phyloP scores from a whole-genome alignment of 225 moss, liverwort and hornwort genomes.

The Thuidium tamariscinum region DNA sequence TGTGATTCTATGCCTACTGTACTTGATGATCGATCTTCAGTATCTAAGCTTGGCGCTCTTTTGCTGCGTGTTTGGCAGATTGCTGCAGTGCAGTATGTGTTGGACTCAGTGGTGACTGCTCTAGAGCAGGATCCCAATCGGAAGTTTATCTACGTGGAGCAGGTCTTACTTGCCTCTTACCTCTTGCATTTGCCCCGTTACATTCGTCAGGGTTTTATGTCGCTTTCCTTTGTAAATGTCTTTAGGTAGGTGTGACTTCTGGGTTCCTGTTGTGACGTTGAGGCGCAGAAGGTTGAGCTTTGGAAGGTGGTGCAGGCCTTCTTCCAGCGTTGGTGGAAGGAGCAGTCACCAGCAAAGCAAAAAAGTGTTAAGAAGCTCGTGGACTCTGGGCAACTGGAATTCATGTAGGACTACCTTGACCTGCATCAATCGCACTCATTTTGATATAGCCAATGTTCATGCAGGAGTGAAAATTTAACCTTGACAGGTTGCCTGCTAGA shows the following conservation, averaged over 20 bases:
- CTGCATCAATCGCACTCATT: background rate
- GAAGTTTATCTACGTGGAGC: conserved; percentile 93
- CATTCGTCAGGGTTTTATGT: background rate
- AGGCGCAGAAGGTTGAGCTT: background rate
- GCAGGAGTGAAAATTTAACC: background rate
- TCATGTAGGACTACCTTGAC: conserved; percentile 36
- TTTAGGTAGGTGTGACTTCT: background rate
- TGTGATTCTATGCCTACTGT: background rate
- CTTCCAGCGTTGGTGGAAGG: conserved; percentile 98
- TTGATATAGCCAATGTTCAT: background rate
- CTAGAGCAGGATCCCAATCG: conserved; percentile 67
- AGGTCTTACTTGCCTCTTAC: conserved; percentile 22
- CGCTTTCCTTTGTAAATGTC: background rate
- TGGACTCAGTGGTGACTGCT: conserved; percentile 66
- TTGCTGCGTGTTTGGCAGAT: conserved; percentile 26
- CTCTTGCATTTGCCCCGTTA: background rate
- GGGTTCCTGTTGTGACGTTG: background rate
- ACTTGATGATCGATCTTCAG: background rate
- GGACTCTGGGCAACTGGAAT: conserved; percentile 67
- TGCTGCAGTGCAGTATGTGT: conserved; percentile 89
- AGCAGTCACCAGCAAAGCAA: conserved; percentile 56
- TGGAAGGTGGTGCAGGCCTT: conserved; percentile 52
- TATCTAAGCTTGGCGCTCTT: background rate
- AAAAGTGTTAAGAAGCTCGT: conserved; percentile 67
- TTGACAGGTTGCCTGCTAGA: background rate